Percentiles rank a stretch among this genome's conserved stretches.
These are phyloP conservation scores for Leccinum variicolor DNA, from an alignment of 768 basidiomycete species.

Conservation along the genomic window DNA sequence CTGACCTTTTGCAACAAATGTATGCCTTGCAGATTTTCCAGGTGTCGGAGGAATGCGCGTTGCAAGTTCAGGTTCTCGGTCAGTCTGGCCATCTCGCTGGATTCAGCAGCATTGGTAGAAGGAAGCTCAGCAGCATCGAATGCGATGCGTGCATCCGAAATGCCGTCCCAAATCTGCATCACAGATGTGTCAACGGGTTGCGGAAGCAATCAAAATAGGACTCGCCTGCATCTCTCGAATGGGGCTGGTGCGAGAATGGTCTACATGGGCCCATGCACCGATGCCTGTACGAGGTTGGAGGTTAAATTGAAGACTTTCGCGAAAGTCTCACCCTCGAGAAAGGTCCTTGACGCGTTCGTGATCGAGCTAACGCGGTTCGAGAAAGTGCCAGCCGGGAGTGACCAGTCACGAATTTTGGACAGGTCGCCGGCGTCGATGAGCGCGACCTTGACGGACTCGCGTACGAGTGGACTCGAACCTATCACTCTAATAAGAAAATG, in stretches of 20 bases:
- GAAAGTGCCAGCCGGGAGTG: conserved; percentile 47
- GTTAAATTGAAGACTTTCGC: neutral
- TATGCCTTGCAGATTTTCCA: conserved; percentile 51
- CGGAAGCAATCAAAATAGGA: neutral
- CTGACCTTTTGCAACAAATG: conserved; percentile 68
- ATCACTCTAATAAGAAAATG: neutral
- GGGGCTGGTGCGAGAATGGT: conserved; percentile 60
- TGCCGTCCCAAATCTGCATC: conserved; percentile 84
- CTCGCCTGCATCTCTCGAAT: conserved; percentile 84
- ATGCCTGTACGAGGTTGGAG: conserved; percentile 47
- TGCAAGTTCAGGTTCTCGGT: conserved; percentile 95
- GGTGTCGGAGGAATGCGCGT: conserved; percentile 68
- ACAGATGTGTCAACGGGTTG: conserved; percentile 1
- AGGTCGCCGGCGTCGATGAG: conserved; percentile 84
- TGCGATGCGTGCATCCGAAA: conserved; percentile 74
- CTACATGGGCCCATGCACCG: conserved; percentile 82
- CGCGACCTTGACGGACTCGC: conserved; percentile 57
- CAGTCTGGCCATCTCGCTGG: conserved; percentile 69
- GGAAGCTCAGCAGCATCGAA: conserved; percentile 56
- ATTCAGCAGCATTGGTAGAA: conserved; percentile 26
- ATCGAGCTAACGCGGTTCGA: conserved; percentile 88
- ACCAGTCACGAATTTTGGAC: conserved; percentile 66
- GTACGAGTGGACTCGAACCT: conserved; percentile 55
- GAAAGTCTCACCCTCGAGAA: conserved; percentile 54
- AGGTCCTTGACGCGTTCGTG: conserved; percentile 67